Conservation (phyloP, 208 protist genomes). For the Crithidia acanthocephali region DNA sequence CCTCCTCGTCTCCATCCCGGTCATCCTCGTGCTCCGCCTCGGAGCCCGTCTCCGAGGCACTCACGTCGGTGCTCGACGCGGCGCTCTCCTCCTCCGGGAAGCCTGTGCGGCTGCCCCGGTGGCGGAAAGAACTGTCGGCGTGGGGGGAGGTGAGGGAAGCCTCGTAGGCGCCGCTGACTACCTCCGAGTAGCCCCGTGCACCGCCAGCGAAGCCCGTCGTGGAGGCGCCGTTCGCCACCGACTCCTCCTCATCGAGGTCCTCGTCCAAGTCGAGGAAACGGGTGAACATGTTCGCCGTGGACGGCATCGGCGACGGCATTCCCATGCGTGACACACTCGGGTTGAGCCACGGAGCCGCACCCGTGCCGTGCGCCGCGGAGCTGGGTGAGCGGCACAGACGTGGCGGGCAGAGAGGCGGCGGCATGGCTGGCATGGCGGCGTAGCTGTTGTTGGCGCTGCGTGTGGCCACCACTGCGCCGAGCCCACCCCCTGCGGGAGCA, state of each 20-base stretch:
- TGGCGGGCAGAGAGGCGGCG: slow-evolving; percentile 9
- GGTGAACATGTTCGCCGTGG: slow-evolving; percentile 68
- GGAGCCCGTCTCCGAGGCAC: slow-evolving; percentile 47
- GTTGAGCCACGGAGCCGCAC: background rate
- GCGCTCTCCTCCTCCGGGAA: slow-evolving; percentile 39
- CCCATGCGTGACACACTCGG: slow-evolving; percentile 24
- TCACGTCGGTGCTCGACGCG: slow-evolving; percentile 59
- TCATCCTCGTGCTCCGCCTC: slow-evolving; percentile 35
- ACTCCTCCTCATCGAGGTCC: slow-evolving; percentile 33
- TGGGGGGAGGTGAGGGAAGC: slow-evolving; percentile 10
- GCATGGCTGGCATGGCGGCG: slow-evolving; percentile 1
- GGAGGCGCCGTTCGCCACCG: slow-evolving; percentile 10
- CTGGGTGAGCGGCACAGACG: slow-evolving; percentile 10
- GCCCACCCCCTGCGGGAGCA: background rate
- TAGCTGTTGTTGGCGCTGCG: slow-evolving; percentile 18
- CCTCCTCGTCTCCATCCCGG: slow-evolving; percentile 4
- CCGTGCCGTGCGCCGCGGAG: slow-evolving; percentile 1
- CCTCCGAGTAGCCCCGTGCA: slow-evolving; percentile 2
- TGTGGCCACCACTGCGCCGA: background rate
- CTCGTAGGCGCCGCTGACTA: slow-evolving; percentile 1
- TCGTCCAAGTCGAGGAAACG: slow-evolving; percentile 48
- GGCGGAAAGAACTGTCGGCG: slow-evolving; percentile 2
- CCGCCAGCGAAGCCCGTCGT: background rate
- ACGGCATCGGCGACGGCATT: slow-evolving; percentile 68
- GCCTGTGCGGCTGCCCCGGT: slow-evolving; percentile 7